Evolutionary conservation across 1,284 basidiomycete genomes (phyloP).

Genomic region (Heliocybe sulcata): DNA sequence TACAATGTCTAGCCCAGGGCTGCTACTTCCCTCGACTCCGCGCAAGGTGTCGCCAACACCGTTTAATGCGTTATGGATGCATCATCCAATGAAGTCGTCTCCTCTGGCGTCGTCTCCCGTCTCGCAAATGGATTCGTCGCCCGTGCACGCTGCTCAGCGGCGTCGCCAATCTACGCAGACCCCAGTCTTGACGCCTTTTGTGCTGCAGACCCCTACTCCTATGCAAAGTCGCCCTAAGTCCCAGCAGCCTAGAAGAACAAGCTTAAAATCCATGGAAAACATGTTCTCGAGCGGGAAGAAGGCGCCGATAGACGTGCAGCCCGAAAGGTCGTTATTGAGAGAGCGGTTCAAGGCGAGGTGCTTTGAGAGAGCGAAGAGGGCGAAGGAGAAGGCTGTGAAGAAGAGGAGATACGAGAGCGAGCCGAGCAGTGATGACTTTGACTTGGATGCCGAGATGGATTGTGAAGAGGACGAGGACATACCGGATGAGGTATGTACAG

Average conservation of each 20-base stretch:
- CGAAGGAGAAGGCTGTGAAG: constrained; percentile 40
- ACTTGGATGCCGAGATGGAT: constrained; percentile 37
- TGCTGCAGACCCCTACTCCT: constrained; percentile 9
- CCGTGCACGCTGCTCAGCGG: constrained; percentile 23
- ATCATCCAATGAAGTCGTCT: constrained; percentile 38
- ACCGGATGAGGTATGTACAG: constrained; percentile 48
- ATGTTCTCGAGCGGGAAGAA: constrained; percentile 9
- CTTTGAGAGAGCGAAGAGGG: constrained; percentile 47
- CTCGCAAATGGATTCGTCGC: constrained; percentile 11
- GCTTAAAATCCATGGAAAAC: not conserved
- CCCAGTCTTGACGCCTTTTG: constrained; percentile 21
- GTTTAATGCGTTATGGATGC: not conserved
- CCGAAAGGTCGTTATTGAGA: constrained; percentile 43
- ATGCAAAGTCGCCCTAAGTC: constrained; percentile 2
- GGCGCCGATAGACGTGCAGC: constrained; percentile 18
- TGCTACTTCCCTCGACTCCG: constrained; percentile 4
- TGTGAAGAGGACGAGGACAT: constrained; percentile 41
- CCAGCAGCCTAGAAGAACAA: constrained; percentile 3
- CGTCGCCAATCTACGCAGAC: constrained; percentile 38
- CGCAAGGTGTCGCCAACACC: not conserved
- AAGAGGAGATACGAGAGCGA: constrained; percentile 26
- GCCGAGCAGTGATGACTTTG: constrained; percentile 44
- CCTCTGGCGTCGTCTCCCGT: constrained; percentile 40
- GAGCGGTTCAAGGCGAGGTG: constrained; percentile 56
- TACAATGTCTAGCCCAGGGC: not conserved